Base-by-base conservation (phyloP, 192 early-diverging fungal genomes). In the Gamsiella multidivaricata region DNA sequence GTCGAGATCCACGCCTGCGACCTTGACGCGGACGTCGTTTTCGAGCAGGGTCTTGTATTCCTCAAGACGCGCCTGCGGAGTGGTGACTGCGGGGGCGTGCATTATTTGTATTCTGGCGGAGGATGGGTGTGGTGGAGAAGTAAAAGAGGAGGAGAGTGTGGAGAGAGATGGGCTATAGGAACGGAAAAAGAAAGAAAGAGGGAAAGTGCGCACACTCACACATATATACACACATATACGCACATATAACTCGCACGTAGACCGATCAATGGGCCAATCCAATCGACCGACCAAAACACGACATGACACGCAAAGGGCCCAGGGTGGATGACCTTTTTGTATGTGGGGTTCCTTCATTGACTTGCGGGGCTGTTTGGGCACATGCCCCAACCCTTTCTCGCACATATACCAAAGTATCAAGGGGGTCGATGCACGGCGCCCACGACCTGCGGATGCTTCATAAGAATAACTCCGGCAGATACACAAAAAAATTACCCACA, bases 1-100 rank as follows among this genome's bases (percentile, higher is more conserved):
- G 51, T 93, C 92, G 54, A 92, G 85, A 64, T 93, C 92, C 18
- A 87, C 84, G 18, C 79, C 79, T 3, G 92, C 88, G 12, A 93
- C 84, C 32, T 89, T 88, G 46, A 89, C 76, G 15, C 76, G 70
- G 26, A 36, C 49, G 59, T 89, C 88, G 26, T 81, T 56, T 32
- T 56, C 50, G 14, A 89, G 66, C 26, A 70, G 17, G 0, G 43
- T 23, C 8, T 67, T 66, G 32, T 85, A 23, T 7, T 74, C 69
- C 28, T 85, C 82, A 18, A 61, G 39, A 26, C 37, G 22, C 22
- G 58, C 57, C 11, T 54, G 22, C 1, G 36, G 36, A 1, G 32
- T 18, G 34, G 28, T 17, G 37, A 15, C 20, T 11, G 60, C 3
- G 17, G 60, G 29, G 11, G 51, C 14, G 57, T 5, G 5, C 45